Conservation (phyloP, 495 filamentous ascomycete genomes). For the Letharia lupina region DNA sequence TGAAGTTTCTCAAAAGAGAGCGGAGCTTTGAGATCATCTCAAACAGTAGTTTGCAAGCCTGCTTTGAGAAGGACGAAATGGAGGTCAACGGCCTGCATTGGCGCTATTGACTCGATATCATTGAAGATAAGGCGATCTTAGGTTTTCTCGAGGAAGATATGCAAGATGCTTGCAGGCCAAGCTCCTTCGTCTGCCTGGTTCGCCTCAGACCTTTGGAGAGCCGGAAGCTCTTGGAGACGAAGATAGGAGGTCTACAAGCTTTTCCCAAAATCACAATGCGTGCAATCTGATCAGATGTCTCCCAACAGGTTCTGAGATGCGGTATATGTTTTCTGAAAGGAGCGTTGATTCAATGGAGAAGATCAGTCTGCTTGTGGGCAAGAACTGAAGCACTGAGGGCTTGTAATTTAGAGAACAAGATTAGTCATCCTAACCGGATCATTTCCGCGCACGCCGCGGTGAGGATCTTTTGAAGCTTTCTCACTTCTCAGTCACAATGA, state of each 20-base stretch:
- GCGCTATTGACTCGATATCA: background rate
- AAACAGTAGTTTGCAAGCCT: background rate
- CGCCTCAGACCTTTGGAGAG: background rate
- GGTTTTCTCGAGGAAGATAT: background rate
- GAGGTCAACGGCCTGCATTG: background rate
- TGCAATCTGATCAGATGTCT: too few relatives aligned
- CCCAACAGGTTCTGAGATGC: background rate
- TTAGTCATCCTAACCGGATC: background rate
- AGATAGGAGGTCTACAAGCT: background rate
- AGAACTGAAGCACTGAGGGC: too few relatives aligned
- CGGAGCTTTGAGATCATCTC: background rate
- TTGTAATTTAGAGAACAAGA: too few relatives aligned
- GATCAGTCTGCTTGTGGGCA: background rate
- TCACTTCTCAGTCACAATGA: background rate
- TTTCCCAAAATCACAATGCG: background rate
- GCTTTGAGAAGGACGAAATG: background rate
- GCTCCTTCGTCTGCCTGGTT: background rate
- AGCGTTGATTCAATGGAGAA: background rate
- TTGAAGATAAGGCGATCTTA: background rate
- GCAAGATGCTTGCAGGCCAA: background rate
- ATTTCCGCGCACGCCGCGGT: conserved; percentile 1
- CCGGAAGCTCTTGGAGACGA: background rate
- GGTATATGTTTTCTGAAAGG: background rate
- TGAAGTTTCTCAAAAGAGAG: background rate
- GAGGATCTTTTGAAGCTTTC: background rate